Percentiles rank a stretch among this genome's conserved stretches.
phyloP scores from a whole-genome alignment of 2,329 filamentous ascomycete genomes.

The Fusarium chuoi region DNA sequence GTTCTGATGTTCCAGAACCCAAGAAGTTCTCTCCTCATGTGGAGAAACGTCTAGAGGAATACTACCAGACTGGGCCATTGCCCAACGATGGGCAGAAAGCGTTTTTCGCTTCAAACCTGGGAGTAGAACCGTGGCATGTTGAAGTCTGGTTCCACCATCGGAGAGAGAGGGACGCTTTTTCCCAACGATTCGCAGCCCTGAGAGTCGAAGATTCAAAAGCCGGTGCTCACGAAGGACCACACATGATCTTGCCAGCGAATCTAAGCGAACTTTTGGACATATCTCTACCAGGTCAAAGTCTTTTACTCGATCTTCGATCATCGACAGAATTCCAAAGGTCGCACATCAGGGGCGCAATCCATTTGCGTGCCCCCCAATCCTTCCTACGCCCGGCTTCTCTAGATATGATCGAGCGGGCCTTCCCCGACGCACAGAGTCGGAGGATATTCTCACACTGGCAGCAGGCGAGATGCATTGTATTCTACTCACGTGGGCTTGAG shows the following conservation, averaged over 20 bases:
- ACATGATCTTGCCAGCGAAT: conserved; percentile 63
- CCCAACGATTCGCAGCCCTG: conserved; percentile 57
- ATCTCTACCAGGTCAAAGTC: conserved; percentile 55
- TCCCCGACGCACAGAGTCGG: conserved; percentile 60
- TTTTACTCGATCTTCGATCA: conserved; percentile 63
- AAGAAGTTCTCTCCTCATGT: conserved; percentile 61
- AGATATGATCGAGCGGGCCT: conserved; percentile 62
- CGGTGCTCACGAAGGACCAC: conserved; percentile 48
- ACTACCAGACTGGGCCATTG: conserved; percentile 59
- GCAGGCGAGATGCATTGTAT: conserved; percentile 60
- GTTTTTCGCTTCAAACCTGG: conserved; percentile 64
- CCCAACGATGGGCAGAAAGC: conserved; percentile 63
- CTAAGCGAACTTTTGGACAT: conserved; percentile 63
- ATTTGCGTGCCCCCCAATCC: conserved; percentile 60
- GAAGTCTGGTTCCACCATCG: conserved; percentile 67
- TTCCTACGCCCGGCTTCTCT: conserved; percentile 60
- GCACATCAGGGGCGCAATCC: conserved; percentile 63
- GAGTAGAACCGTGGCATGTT: conserved; percentile 62
- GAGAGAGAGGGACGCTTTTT: conserved; percentile 59
- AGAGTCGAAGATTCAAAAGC: conserved; percentile 51
- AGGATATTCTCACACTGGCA: conserved; percentile 59
- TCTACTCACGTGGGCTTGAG: conserved; percentile 63
- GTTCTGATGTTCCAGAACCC: conserved; percentile 53
- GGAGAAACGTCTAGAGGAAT: conserved; percentile 62
- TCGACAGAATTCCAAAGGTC: conserved; percentile 59